These are phyloP conservation scores for Rhizophora apiculata DNA, from an alignment of 345 rosid genomes.

Conservation along the genomic window DNA sequence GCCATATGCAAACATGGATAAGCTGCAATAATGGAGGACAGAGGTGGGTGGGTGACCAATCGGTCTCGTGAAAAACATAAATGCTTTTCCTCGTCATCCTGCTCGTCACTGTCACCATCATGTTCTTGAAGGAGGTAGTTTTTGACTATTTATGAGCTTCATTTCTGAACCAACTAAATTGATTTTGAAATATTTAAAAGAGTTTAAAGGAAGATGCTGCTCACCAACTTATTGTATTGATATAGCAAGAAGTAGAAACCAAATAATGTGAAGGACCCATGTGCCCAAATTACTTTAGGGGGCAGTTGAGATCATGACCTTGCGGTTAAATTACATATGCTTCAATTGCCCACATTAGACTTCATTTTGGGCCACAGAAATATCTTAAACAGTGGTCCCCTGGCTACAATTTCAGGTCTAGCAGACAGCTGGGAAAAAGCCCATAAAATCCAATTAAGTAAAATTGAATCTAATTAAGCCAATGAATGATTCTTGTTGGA, in stretches of 20 bases:
- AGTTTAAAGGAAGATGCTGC: no score
- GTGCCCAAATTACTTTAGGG: not conserved
- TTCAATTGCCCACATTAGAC: not conserved
- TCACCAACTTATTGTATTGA: no score
- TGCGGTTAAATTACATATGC: not conserved
- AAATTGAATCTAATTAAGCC: no score
- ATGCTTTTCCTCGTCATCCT: not conserved
- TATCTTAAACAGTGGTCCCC: not conserved
- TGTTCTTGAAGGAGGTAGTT: constrained; percentile 23
- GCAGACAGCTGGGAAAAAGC: constrained; percentile 16
- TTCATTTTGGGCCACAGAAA: constrained; percentile 13
- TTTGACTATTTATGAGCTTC: constrained; percentile 10
- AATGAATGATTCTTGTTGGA: no score
- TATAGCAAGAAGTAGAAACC: no score
- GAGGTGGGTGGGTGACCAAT: not conserved
- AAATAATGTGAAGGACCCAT: constrained; percentile 8
- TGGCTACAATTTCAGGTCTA: constrained; percentile 8
- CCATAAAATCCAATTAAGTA: constrained; percentile 10
- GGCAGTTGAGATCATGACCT: constrained; percentile 9
- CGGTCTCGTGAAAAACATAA: not conserved
- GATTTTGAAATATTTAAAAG: not conserved
- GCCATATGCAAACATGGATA: no score
- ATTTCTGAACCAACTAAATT: constrained; percentile 18
- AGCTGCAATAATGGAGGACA: not conserved
- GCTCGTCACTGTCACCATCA: constrained; percentile 22